These are phyloP conservation scores for Chlorophyllum brunneum DNA, from an alignment of 768 basidiomycete species.

Conservation along the genomic window DNA sequence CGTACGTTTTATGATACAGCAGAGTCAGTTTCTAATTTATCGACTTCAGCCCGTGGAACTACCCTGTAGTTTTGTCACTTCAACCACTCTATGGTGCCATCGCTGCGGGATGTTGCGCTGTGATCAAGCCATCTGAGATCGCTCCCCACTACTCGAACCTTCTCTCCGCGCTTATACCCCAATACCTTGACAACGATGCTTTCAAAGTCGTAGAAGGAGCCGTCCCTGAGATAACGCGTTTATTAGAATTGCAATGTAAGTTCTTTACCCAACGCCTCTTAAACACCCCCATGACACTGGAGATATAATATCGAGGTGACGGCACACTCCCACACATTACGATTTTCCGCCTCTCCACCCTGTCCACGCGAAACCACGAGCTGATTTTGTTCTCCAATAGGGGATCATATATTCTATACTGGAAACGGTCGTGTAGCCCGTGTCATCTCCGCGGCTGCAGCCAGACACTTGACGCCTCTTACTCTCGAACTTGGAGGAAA, in stretches of 20 bases:
- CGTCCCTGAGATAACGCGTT: conserved; percentile 50
- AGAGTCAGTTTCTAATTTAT: neutral
- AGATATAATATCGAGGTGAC: no score
- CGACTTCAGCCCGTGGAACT: conserved; percentile 60
- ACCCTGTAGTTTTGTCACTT: conserved; percentile 51
- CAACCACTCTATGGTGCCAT: conserved; percentile 69
- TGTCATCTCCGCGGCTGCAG: conserved; percentile 48
- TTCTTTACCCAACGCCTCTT: conserved; percentile 17
- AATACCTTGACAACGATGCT: conserved; percentile 43
- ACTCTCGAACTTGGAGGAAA: conserved; percentile 58
- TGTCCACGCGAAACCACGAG: neutral
- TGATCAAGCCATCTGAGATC: conserved; percentile 67
- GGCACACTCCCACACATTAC: no score
- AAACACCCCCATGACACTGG: neutral
- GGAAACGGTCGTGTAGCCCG: conserved; percentile 43
- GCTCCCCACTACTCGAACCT: conserved; percentile 45
- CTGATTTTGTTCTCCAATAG: conserved; percentile 15
- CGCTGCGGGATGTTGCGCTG: conserved; percentile 65
- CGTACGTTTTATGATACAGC: conserved; percentile 36
- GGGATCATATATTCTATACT: conserved; percentile 43
- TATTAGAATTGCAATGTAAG: conserved; percentile 45
- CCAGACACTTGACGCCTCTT: conserved; percentile 49
- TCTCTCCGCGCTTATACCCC: conserved; percentile 50
- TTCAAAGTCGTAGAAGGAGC: conserved; percentile 58
- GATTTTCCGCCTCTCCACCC: neutral